phyloP scores from a whole-genome alignment of 768 basidiomycete species.

The Hemileccinum impolitum region DNA sequence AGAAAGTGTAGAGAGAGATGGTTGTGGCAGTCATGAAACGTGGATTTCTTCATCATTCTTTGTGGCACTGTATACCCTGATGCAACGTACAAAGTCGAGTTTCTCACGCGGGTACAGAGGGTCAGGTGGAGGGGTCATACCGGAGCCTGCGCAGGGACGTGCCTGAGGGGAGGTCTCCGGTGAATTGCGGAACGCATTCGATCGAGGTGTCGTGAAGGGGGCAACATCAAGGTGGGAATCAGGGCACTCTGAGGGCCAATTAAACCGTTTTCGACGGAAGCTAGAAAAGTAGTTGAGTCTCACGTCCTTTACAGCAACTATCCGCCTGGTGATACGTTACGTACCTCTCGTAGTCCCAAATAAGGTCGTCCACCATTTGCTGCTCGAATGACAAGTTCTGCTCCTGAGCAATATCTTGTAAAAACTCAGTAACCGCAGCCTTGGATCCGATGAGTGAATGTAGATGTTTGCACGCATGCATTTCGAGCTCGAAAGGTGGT shows the following conservation, averaged over 20 bases:
- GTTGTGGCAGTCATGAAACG: slow-evolving; percentile 13
- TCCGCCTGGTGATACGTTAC: neutral
- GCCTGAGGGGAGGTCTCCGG: slow-evolving; percentile 11
- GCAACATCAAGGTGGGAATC: slow-evolving; percentile 29
- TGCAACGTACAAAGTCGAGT: slow-evolving; percentile 48
- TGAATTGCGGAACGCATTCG: slow-evolving; percentile 17
- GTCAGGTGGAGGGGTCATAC: slow-evolving; percentile 17
- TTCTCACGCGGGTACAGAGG: slow-evolving; percentile 35
- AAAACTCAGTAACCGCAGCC: slow-evolving; percentile 50
- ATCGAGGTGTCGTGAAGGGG: slow-evolving; percentile 23
- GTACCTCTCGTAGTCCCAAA: slow-evolving; percentile 39
- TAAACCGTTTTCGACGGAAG: slow-evolving; percentile 64
- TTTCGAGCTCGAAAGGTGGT: slow-evolving; percentile 59
- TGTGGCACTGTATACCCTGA: slow-evolving; percentile 50
- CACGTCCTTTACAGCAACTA: slow-evolving; percentile 1
- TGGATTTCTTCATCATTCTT: slow-evolving; percentile 37
- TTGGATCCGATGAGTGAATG: slow-evolving; percentile 63
- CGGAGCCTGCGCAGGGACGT: slow-evolving; percentile 8
- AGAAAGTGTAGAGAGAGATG: neutral
- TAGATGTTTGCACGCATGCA: slow-evolving; percentile 70
- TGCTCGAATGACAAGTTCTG: slow-evolving; percentile 20
- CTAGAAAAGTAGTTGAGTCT: slow-evolving; percentile 33
- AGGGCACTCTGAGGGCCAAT: slow-evolving; percentile 56
- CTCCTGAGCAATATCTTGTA: slow-evolving; percentile 34
- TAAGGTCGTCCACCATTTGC: slow-evolving; percentile 22